Evolutionary conservation across 1,139 yeast genomes (phyloP).

Genomic region (Geotrichum histeridarum): DNA sequence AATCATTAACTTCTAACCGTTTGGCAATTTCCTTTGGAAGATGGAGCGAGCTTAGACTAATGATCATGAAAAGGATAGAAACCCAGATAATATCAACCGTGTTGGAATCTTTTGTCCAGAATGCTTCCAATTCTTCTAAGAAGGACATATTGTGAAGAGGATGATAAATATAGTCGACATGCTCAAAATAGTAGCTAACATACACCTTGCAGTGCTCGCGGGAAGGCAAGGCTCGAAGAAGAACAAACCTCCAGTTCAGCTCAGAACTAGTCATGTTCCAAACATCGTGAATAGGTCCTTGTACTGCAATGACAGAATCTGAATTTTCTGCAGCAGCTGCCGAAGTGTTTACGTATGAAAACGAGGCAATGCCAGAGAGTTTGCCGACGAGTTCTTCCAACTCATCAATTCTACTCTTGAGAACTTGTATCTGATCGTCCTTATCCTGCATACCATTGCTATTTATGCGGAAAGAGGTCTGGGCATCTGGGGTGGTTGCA

Average conservation of each 20-base stretch:
- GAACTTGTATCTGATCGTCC: not conserved
- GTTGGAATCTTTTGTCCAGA: constrained; percentile 23
- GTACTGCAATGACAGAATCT: not conserved
- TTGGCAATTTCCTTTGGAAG: constrained; percentile 31
- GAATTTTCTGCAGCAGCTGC: constrained; percentile 1
- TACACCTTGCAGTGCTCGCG: constrained; percentile 9
- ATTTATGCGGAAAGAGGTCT: not conserved
- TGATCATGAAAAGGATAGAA: constrained; percentile 30
- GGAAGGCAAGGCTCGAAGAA: constrained; percentile 13
- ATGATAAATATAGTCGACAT: constrained; percentile 34
- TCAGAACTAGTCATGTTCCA: constrained; percentile 9
- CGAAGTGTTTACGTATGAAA: constrained; percentile 2
- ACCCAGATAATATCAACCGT: constrained; percentile 30
- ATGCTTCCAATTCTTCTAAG: constrained; percentile 23
- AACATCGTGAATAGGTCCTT: constrained; percentile 7
- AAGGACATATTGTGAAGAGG: constrained; percentile 33
- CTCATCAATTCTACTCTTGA: not conserved
- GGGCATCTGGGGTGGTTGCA: not conserved
- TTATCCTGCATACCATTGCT: not conserved
- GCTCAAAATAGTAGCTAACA: constrained; percentile 30
- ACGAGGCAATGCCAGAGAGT: constrained; percentile 5
- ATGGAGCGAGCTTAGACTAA: constrained; percentile 32
- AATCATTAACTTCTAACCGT: constrained; percentile 11
- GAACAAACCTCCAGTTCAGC: constrained; percentile 6
- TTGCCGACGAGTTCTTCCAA: constrained; percentile 7